Base-by-base conservation (phyloP, 345 rosid genomes). In the Murraya koenigii region DNA sequence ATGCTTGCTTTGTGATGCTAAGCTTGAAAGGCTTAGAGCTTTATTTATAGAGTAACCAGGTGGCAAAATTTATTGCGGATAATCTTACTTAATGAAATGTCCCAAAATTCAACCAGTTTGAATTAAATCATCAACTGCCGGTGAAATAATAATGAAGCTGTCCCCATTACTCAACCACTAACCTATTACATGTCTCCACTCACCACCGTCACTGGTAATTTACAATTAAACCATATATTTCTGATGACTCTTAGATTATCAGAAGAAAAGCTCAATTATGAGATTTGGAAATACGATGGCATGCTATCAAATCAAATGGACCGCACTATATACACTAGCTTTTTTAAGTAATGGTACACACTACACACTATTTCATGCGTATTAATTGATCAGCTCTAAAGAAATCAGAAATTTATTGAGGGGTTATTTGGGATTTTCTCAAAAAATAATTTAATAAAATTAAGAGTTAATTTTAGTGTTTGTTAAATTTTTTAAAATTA, bases 91-190 rank as follows among this genome's bases (percentile, higher is more conserved):
- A 36, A 66, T 54, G 23, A 69, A 63, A 76, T 58, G 71, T 23
- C 26, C 9, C 54, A 41, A 79, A 79, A 44, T 75, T 85, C 85
- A 80, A 80, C 83, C 39, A 3, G 38, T 75, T 61, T 67, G 56
- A 55, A 33, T 13, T 35, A 20, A 35, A 13, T 20, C 25, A 32
- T 66, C 35, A 73, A 22, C 30, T 32, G 78, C 69, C 73, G 78
- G 82, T 71, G 72, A 56, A 35, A 2, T 62, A 52, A 9, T 75
- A 67, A 85, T 52, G 44, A 76, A 54, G 55, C 14, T 33, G 80
- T 49, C 74, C 67, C 68, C 65, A 19, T 19, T 65, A 62, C 76
- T 71, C 82, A 80, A 75, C 82, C 10, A 66, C 86, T 61, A 38
- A 56, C 67, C 11, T 22, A 44, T 30, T 54, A 22, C 35, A 19